These are phyloP conservation scores for Xylariales sp. DNA, from an alignment of 2,329 filamentous ascomycete genomes.

Conservation along the genomic window DNA sequence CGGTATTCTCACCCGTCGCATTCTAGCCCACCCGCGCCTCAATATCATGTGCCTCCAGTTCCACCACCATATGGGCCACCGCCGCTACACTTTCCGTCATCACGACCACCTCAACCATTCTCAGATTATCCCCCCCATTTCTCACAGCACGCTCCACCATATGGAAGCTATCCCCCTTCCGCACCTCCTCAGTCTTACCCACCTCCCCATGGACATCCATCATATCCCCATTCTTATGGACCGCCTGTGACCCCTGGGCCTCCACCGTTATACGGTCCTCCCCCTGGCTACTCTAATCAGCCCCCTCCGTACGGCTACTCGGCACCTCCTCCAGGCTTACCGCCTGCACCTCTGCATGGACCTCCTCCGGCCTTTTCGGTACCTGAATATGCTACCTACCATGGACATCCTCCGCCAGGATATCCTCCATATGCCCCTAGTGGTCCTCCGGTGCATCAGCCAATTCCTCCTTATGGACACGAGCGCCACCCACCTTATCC, in stretches of 20 bases:
- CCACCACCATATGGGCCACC: slow-evolving; percentile 36
- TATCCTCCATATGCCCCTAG: background rate
- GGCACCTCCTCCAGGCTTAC: background rate
- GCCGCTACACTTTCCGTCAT: background rate
- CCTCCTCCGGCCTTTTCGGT: slow-evolving; percentile 3
- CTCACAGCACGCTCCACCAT: too few relatives aligned
- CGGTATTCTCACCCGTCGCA: slow-evolving; percentile 22
- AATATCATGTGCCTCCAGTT: slow-evolving; percentile 8
- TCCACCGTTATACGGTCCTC: slow-evolving; percentile 1
- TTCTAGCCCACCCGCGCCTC: slow-evolving; percentile 11
- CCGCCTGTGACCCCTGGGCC: background rate
- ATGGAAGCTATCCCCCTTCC: too few relatives aligned
- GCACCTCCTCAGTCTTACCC: slow-evolving; percentile 2
- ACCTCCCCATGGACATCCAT: slow-evolving; percentile 1
- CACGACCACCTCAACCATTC: background rate
- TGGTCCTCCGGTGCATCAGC: too few relatives aligned
- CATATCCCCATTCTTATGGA: background rate
- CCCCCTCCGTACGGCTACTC: background rate
- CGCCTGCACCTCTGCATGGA: background rate
- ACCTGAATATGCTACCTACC: slow-evolving; percentile 2
- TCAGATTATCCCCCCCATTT: too few relatives aligned
- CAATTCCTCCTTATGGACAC: too few relatives aligned
- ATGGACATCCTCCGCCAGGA: background rate
- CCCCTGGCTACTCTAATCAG: background rate
- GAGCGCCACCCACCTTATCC: background rate